These are phyloP conservation scores for Pseudomassariella vexata DNA, from an alignment of 2,329 filamentous ascomycete species.

Conservation along the genomic window DNA sequence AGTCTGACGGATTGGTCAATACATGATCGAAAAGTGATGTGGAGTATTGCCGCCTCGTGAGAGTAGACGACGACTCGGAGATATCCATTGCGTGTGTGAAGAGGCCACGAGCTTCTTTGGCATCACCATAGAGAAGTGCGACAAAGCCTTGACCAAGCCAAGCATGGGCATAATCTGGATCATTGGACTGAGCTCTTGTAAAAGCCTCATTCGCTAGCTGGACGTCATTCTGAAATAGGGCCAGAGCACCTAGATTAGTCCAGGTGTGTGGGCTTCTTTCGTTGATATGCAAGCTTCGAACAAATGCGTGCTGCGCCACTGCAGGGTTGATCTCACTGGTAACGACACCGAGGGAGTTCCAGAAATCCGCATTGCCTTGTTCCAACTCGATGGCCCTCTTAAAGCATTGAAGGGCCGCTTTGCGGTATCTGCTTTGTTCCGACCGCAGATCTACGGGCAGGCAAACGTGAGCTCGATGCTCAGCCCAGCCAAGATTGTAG, in stretches of 20 bases:
- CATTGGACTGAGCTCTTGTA: constrained; percentile 83
- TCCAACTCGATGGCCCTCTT: constrained; percentile 95
- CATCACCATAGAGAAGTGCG: constrained; percentile 69
- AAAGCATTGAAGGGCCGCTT: constrained; percentile 81
- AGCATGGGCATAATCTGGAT: constrained; percentile 87
- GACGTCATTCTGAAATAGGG: constrained; percentile 75
- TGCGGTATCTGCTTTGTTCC: constrained; percentile 63
- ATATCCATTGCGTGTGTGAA: constrained; percentile 96
- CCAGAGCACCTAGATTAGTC: constrained; percentile 86
- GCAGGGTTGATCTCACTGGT: constrained; percentile 81
- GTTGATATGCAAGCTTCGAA: constrained; percentile 86
- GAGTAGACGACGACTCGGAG: constrained; percentile 66
- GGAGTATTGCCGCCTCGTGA: constrained; percentile 74
- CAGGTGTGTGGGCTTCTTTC: constrained; percentile 79
- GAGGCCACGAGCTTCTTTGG: constrained; percentile 71
- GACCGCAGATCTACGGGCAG: constrained; percentile 47
- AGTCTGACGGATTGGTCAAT: constrained; percentile 46
- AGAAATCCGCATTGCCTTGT: constrained; percentile 90
- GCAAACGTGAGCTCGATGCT: constrained; percentile 72
- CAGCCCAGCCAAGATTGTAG: constrained; percentile 95
- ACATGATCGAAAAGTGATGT: constrained; percentile 79
- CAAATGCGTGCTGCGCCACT: constrained; percentile 89
- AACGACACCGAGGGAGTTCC: constrained; percentile 90
- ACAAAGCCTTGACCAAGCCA: constrained; percentile 93
- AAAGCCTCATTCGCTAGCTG: constrained; percentile 88